Conservation (phyloP, 2,329 filamentous ascomycete species). For the Fusarium xylarioides region DNA sequence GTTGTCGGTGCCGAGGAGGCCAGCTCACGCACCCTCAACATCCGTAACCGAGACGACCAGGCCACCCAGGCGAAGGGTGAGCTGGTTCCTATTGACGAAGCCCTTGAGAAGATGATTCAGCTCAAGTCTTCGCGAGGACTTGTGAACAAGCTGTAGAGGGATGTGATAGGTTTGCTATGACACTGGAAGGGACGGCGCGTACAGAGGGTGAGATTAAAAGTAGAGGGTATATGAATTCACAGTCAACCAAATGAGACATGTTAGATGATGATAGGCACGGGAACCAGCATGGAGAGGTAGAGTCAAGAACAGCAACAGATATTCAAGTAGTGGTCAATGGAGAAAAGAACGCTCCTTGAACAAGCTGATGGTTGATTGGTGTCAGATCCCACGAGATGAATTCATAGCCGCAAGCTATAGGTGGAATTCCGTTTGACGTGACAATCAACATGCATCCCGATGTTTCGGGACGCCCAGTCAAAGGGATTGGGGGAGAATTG, state of each 20-base stretch:
- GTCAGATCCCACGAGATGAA: neutral
- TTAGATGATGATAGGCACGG: conserved; percentile 22
- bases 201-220: conserved; percentile 31
- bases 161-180: conserved; percentile 9
- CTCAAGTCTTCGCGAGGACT: conserved; percentile 59
- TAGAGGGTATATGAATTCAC: conserved; percentile 27
- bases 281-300: conserved; percentile 17
- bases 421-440: conserved; percentile 8
- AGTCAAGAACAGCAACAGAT: conserved; percentile 2
- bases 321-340: conserved; percentile 32
- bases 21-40: conserved; percentile 68
- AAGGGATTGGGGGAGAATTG: neutral
- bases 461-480: neutral
- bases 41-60: conserved; percentile 71
- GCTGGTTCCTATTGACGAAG: conserved; percentile 65
- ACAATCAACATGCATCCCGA: neutral
- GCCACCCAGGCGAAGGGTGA: conserved; percentile 69
- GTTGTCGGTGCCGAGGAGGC: conserved; percentile 71
- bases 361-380: neutral
- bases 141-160: conserved; percentile 48
- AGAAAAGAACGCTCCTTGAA: conserved; percentile 13
- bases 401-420: neutral
- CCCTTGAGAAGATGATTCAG: conserved; percentile 62
- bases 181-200: conserved; percentile 6
- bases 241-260: conserved; percentile 31